Evolutionary conservation across 345 rosid genomes (phyloP).

Genomic region (Leavenworthia alabamica): DNA sequence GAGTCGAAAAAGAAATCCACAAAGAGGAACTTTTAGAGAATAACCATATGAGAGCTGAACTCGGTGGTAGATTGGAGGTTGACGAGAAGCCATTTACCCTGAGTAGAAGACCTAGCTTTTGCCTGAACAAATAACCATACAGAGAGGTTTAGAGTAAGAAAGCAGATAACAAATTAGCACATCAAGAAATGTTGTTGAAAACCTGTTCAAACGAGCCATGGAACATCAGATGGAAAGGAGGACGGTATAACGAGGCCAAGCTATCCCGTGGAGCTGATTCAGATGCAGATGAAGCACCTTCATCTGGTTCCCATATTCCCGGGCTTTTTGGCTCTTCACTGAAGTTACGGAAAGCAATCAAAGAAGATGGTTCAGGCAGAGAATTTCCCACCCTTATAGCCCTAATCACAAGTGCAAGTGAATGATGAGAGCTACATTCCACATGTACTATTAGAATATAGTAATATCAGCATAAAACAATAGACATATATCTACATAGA

Average conservation of each 20-base stretch:
- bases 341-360: conserved; percentile 87
- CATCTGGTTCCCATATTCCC: conserved; percentile 54
- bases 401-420: conserved; percentile 34
- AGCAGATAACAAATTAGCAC: neutral
- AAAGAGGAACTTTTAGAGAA: neutral
- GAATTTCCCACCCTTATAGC: conserved; percentile 44
- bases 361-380: conserved; percentile 45
- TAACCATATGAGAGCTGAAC: conserved; percentile 82
- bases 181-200: neutral
- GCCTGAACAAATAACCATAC: conserved; percentile 45
- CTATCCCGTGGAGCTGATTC: conserved; percentile 55
- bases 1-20: neutral
- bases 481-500: neutral
- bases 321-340: conserved; percentile 80
- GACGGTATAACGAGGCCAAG: conserved; percentile 90
- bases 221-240: conserved; percentile 83
- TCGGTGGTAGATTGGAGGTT: conserved; percentile 90
- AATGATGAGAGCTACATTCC: conserved; percentile 10
- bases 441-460: neutral
- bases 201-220: conserved; percentile 94
- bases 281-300: conserved; percentile 39
- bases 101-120: conserved; percentile 60
- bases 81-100: conserved; percentile 92
- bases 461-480: conserved; percentile 1
- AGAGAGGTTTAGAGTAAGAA: conserved; percentile 6